Evolutionary conservation across 2,329 filamentous ascomycete genomes (phyloP), one percentile per base, ranked within the genome.

Genomic region (Hymenoscyphus repandus): DNA sequence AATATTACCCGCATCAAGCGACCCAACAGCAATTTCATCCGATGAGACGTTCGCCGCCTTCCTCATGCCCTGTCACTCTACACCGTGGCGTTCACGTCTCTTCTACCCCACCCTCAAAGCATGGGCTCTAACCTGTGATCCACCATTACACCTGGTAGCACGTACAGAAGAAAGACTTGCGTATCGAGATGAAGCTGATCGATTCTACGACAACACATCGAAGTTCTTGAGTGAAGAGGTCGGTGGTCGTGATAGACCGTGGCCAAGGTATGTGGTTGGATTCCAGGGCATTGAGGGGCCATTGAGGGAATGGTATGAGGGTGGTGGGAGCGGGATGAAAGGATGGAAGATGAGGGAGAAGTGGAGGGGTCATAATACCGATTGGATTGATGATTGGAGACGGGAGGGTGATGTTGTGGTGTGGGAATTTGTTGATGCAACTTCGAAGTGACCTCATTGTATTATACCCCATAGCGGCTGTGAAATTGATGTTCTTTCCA

Each of bases 11-110:
- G 62, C 45, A 37, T 56, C 40, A 27, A 27, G 22, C 22, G 22
- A 27, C 9, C 17, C 51, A 7, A 49, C 64, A 2, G 47, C 50
- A 17, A 18, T 32, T 9, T 22, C 41, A 5, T 40, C 30, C n/a
- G 46, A 53, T 3, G 55, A 60, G 39, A 74, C 82, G 10, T 85
- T 84, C 61, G 81, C 85, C 32, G 85, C 86, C 17, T 96, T 97
- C 70, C 77, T 99, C 20, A 95, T 91, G 78, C 93, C 93, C 9
- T 99, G 93, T 71, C 93, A 99, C 74, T 88, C 87, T 58, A 97
- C 92, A 0, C 92, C 93, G 2, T 97, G 93, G 92, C 86, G 91
- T 62, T 90, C 86, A 13, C 88, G 95, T 64, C 78, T 97, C 36
- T 75, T 95, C 54, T 80, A 93, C 64, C 80, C 88, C 0, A 72